Conservation (phyloP, 208 protist species). For the Trypanosoma conorhini region DNA sequence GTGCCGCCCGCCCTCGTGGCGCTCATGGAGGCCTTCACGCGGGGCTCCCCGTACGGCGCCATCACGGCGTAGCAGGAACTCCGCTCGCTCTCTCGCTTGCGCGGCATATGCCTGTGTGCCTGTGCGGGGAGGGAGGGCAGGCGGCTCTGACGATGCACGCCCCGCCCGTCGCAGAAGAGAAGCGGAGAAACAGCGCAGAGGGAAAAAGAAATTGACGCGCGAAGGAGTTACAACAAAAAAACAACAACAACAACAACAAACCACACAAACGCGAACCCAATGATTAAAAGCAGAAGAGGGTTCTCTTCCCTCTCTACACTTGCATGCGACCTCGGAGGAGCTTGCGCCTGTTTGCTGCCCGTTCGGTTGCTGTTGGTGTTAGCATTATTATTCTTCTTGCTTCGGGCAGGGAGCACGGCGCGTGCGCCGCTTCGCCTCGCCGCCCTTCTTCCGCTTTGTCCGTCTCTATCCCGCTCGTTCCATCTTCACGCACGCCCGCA, state of each 20-base stretch:
- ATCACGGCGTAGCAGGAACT: conserved; percentile 53
- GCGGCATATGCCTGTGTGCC: background rate
- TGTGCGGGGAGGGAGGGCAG: background rate
- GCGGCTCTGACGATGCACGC: background rate
- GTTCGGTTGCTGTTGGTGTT: background rate
- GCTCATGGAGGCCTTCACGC: conserved; percentile 51
- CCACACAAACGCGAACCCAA: too few species aligned
- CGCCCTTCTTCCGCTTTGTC: too few species aligned
- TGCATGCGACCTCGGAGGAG: too few species aligned
- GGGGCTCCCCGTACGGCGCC: conserved; percentile 43
- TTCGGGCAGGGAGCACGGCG: too few species aligned
- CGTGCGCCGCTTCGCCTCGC: too few species aligned
- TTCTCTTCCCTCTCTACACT: too few species aligned
- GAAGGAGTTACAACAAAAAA: background rate
- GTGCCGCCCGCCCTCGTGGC: conserved; percentile 49
- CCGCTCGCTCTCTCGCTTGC: background rate
- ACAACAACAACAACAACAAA: too few species aligned
- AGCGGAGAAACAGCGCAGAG: background rate
- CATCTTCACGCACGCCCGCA: background rate
- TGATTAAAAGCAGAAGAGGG: too few species aligned
- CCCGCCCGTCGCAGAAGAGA: background rate
- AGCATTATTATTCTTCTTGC: too few species aligned
- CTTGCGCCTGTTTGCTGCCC: too few species aligned
- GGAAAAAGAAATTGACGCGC: background rate
- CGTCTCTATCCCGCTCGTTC: background rate